Conservation (phyloP, 192 early-diverging fungal genomes). For the Linnemannia hyalina region DNA sequence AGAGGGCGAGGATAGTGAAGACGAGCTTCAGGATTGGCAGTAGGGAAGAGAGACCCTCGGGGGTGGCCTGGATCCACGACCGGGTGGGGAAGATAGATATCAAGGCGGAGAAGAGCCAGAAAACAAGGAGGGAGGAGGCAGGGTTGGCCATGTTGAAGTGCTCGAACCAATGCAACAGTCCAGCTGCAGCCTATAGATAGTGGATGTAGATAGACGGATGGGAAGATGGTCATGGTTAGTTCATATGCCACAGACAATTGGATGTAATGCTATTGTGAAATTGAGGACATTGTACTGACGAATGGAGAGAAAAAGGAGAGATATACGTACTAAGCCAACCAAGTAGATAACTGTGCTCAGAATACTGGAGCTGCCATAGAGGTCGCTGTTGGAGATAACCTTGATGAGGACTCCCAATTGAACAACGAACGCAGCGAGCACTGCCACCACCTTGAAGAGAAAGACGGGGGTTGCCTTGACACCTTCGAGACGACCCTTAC, state of each 20-base stretch:
- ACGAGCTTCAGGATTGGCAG: constrained; percentile 43
- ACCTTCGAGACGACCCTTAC: constrained; percentile 35
- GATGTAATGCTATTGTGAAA: no score
- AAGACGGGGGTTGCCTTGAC: constrained; percentile 6
- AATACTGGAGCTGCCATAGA: constrained; percentile 10
- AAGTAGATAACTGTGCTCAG: constrained; percentile 35
- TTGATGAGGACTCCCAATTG: constrained; percentile 24
- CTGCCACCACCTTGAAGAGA: constrained; percentile 14
- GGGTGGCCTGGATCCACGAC: constrained; percentile 41
- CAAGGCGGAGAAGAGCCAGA: constrained; percentile 62
- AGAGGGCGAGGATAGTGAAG: constrained; percentile 46
- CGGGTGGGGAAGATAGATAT: constrained; percentile 58
- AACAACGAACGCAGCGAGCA: constrained; percentile 16
- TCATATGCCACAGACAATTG: not conserved
- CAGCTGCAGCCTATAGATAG: constrained; percentile 6
- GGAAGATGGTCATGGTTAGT: not conserved
- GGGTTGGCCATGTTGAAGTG: constrained; percentile 52
- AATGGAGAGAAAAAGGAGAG: not conserved
- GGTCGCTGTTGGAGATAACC: not conserved
- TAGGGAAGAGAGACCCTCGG: constrained; percentile 27
- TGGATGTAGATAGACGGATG: not conserved
- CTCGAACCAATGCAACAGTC: constrained; percentile 32
- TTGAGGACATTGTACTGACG: not conserved
- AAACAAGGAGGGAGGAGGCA: constrained; percentile 64
- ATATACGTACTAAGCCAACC: constrained; percentile 20